Base-by-base conservation (phyloP, 1,284 basidiomycete genomes). In the Fomitopsis pinicola region DNA sequence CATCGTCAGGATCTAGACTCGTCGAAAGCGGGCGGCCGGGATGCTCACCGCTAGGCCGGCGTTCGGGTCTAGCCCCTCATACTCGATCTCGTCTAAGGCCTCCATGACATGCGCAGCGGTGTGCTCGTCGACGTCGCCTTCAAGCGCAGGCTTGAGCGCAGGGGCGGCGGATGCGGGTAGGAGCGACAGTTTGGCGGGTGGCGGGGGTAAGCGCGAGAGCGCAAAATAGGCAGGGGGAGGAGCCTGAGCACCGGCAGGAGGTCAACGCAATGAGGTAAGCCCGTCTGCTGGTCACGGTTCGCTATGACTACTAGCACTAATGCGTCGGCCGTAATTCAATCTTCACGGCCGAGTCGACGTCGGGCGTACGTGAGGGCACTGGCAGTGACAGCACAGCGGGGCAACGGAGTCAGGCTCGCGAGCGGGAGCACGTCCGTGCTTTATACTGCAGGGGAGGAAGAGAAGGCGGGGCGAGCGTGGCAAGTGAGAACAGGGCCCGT, bases 1-100 rank as follows among this genome's bases (percentile, higher is more conserved):
- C 17, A n/a, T 57, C 12, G 33, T 28, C 58, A 42, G 57, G 55
- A 54, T 38, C 55, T 36, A 38, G 45, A 52, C 28, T 45, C 26
- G 26, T 35, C 19, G 12, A 45, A 4, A 54, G 9, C 38, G 12
- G 40, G 42, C 5, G 42, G 35, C 14, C 33, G 19, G 46, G 53
- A 59, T 59, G 71, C 88, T 69, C 66, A 91, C 89, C 57, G 81
- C 81, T 62, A 89, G 80, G 61, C 89, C 86, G 52, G 90, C 88
- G 78, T 89, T 91, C n/a, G 84, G 81, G 61, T 88, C 84, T 55
- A 93, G 75, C 45, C 81, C 85, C 74, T 93, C 91, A 73, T 93
- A 93, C 68, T 92, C 90, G 68, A 84, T 77, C 72, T 92, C 91
- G 55, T 78, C 77, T 19, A 72, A 63, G 61, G 67, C 75, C 50